Conservation (phyloP, 306 rosid species). For the Fragaria vesca region DNA sequence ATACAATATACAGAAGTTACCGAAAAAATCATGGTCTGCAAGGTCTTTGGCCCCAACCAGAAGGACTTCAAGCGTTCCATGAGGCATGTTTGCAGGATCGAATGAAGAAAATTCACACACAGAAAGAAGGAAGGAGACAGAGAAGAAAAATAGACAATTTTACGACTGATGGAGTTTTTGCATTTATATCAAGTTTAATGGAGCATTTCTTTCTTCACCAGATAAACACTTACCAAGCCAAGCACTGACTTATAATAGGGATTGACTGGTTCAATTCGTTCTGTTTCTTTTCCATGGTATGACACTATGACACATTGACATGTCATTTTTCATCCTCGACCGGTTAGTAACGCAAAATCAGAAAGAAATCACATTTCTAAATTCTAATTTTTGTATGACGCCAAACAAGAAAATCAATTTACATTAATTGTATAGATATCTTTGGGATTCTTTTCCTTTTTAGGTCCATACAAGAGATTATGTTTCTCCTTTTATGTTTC, state of each 20-base stretch:
- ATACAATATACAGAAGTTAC: slow-evolving; percentile 20
- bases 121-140: not conserved
- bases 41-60: slow-evolving; percentile 68
- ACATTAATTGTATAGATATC: no score
- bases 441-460: no score
- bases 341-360: not conserved
- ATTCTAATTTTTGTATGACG: no score
- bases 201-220: not conserved
- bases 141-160: not conserved
- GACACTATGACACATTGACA: not conserved
- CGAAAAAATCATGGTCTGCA: slow-evolving; percentile 52
- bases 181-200: not conserved
- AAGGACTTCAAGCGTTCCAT: slow-evolving; percentile 72
- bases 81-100: slow-evolving; percentile 45
- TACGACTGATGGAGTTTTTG: not conserved
- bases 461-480: no score
- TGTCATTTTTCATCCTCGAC: not conserved
- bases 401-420: no score
- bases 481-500: no score
- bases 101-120: not conserved
- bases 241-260: not conserved
- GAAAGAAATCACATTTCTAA: no score
- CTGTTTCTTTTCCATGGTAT: not conserved
- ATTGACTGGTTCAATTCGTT: not conserved
- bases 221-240: not conserved